Evolutionary conservation across 1,139 yeast species (phyloP).

Genomic region (Yamadazyma dushanensis): DNA sequence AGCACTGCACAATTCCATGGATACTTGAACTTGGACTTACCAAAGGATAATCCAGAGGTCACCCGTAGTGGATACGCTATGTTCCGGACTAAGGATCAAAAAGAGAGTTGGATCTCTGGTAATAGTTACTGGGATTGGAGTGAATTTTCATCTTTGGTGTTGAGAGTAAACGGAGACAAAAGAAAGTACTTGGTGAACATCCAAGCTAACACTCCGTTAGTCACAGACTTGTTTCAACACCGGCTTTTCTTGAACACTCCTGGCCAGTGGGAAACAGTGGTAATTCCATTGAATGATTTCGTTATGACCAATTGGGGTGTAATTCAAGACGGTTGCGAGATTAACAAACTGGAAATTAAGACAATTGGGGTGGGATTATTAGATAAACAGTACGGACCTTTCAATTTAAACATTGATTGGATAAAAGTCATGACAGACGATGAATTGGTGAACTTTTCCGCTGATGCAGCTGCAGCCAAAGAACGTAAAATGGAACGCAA

Average conservation of each 20-base stretch:
- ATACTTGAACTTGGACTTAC: slow-evolving; percentile 69
- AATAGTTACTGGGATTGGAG: slow-evolving; percentile 66
- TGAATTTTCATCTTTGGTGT: slow-evolving; percentile 54
- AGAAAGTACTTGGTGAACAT: slow-evolving; percentile 77
- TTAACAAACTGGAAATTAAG: slow-evolving; percentile 66
- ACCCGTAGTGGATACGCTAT: slow-evolving; percentile 81
- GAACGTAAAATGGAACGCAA: slow-evolving; percentile 14
- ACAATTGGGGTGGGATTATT: slow-evolving; percentile 79
- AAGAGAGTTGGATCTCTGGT: slow-evolving; percentile 48
- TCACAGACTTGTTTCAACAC: slow-evolving; percentile 82
- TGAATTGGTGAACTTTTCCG: slow-evolving; percentile 39
- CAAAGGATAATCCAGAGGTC: slow-evolving; percentile 66
- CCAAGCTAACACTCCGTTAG: slow-evolving; percentile 76
- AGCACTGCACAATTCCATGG: slow-evolving; percentile 67
- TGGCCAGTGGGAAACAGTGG: slow-evolving; percentile 83
- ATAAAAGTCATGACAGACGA: slow-evolving; percentile 67
- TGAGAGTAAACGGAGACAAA: slow-evolving; percentile 74
- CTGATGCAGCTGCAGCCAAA: slow-evolving; percentile 12
- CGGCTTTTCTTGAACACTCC: slow-evolving; percentile 71
- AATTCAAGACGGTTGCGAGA: slow-evolving; percentile 63
- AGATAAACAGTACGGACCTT: slow-evolving; percentile 81
- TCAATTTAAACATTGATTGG: slow-evolving; percentile 68
- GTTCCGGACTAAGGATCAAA: slow-evolving; percentile 74
- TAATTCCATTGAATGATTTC: slow-evolving; percentile 74
- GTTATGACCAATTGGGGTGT: slow-evolving; percentile 84